Percentiles rank a stretch among this genome's conserved stretches.
phyloP scores from a whole-genome alignment of 2,329 filamentous ascomycete genomes.

The Colletotrichum sublineola region DNA sequence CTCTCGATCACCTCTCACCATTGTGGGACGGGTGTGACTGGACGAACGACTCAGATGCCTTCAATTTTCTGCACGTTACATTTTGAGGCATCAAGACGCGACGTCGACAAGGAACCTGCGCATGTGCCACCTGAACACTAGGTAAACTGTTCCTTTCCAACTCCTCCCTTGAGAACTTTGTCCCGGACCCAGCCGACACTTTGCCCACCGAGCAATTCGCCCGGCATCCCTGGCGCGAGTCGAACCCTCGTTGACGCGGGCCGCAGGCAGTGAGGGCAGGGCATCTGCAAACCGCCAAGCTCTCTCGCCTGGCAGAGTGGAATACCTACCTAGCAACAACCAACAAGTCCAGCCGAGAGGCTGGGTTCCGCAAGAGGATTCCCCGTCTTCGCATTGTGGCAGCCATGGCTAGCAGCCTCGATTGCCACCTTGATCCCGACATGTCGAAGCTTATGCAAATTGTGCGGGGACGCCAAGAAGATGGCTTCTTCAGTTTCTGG shows the following conservation, averaged over 20 bases:
- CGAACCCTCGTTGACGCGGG: conserved; percentile 8
- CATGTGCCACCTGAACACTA: conserved; percentile 22
- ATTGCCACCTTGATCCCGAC: conserved; percentile 29
- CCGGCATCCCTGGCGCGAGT: neutral
- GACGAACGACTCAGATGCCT: conserved; percentile 38
- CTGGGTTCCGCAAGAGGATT: conserved; percentile 14
- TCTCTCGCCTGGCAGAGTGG: conserved; percentile 10
- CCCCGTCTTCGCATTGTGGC: conserved; percentile 32
- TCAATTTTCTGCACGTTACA: conserved; percentile 36
- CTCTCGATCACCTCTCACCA: conserved; percentile 37
- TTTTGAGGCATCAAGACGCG: conserved; percentile 27
- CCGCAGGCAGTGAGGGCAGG: neutral
- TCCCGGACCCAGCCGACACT: conserved; percentile 20
- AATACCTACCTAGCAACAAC: neutral
- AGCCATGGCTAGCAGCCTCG: conserved; percentile 24
- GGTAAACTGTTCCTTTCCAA: conserved; percentile 1
- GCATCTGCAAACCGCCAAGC: conserved; percentile 25
- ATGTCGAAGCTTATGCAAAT: conserved; percentile 16
- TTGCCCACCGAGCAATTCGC: conserved; percentile 4
- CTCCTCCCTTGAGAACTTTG: conserved; percentile 12
- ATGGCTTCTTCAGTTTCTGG: conserved; percentile 22
- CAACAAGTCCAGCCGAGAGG: neutral
- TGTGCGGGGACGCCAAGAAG: conserved; percentile 37
- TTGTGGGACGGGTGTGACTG: conserved; percentile 40
- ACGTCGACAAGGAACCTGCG: conserved; percentile 22